Conservation (phyloP, 2,329 filamentous ascomycete species). For the Aschersonia sp. region DNA sequence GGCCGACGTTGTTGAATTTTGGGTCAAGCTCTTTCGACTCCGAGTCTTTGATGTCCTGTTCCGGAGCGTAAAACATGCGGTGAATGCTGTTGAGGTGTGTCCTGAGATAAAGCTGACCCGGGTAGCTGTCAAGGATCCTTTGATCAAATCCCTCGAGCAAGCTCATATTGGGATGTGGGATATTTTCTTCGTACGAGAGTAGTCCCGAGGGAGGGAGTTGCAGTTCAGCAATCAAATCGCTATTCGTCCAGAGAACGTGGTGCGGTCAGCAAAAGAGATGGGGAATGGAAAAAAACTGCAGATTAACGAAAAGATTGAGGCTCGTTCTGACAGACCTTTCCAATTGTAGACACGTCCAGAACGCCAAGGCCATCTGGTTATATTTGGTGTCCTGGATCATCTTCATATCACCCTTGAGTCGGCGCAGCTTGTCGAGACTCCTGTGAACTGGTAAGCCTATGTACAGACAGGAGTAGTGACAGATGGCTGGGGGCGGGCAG, state of each 20-base stretch:
- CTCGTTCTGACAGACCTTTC: slow-evolving; percentile 46
- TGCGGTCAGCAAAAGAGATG: too few relatives aligned
- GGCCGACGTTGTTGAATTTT: slow-evolving; percentile 30
- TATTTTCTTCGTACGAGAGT: slow-evolving; percentile 44
- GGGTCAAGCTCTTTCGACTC: slow-evolving; percentile 11
- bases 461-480: too few relatives aligned
- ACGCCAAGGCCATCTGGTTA: slow-evolving; percentile 60
- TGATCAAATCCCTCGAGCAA: slow-evolving; percentile 26
- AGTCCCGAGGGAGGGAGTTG: slow-evolving; percentile 45
- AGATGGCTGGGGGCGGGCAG: neutral
- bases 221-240: slow-evolving; percentile 85
- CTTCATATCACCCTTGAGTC: slow-evolving; percentile 20
- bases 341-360: slow-evolving; percentile 87
- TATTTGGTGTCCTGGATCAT: slow-evolving; percentile 27
- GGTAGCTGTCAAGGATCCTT: slow-evolving; percentile 42
- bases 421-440: slow-evolving; percentile 32
- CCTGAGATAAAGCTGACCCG: slow-evolving; percentile 47
- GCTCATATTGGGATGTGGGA: slow-evolving; percentile 49
- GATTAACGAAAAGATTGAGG: too few relatives aligned
- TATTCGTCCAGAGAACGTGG: slow-evolving; percentile 14
- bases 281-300: too few relatives aligned
- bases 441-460: slow-evolving; percentile 12
- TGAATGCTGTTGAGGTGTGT: slow-evolving; percentile 52
- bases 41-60: slow-evolving; percentile 16
- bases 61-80: slow-evolving; percentile 35